Conservation (phyloP, 257 asterid species). For the Cordia subcordata region DNA sequence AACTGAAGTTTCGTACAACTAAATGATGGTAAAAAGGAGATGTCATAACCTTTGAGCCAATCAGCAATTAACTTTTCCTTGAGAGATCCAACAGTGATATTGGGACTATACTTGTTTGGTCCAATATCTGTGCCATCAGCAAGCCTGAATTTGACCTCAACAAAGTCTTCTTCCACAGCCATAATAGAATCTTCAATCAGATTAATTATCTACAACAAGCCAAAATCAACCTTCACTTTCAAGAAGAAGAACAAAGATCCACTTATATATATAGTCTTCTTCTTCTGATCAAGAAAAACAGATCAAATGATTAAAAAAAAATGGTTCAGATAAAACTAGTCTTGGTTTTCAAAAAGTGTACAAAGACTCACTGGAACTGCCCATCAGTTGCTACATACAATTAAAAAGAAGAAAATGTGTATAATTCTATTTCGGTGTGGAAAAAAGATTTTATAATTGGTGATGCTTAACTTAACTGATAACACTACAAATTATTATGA, state of each 20-base stretch:
- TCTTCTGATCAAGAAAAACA: background rate
- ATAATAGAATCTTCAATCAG: constrained; percentile 17
- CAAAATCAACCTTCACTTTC: constrained; percentile 29
- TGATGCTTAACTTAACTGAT: no score
- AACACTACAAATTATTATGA: background rate
- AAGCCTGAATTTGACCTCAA: constrained; percentile 87
- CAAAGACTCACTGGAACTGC: no score
- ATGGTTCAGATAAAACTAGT: no score
- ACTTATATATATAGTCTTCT: background rate
- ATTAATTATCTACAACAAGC: constrained; percentile 4
- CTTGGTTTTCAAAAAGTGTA: no score
- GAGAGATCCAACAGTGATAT: constrained; percentile 67
- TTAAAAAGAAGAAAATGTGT: background rate
- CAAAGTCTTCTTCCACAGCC: constrained; percentile 75
- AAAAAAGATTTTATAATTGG: no score
- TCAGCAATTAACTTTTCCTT: constrained; percentile 81
- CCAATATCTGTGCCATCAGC: constrained; percentile 96
- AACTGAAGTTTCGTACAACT: no score
- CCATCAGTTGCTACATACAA: constrained; percentile 7
- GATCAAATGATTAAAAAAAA: background rate
- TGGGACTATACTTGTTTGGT: constrained; percentile 66
- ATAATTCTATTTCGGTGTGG: background rate
- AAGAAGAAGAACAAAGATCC: constrained; percentile 22
- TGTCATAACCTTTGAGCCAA: constrained; percentile 77
- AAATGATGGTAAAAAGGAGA: no score